Evolutionary conservation across 768 basidiomycete species (phyloP).

Genomic region (Lactifluus piperatus): DNA sequence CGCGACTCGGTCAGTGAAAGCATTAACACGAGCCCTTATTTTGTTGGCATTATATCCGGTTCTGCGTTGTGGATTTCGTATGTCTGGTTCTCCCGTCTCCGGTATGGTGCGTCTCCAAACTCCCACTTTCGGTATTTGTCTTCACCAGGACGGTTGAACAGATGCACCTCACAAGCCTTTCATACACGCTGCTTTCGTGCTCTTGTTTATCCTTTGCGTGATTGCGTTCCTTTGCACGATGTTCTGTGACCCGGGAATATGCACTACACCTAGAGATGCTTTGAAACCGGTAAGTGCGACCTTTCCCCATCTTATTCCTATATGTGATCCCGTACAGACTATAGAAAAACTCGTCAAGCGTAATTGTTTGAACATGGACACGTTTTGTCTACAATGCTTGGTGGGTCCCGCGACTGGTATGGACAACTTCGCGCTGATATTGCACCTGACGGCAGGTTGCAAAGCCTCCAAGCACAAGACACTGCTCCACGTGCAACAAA

Average conservation of each 20-base stretch:
- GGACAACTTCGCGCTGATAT: neutral
- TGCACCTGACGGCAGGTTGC: neutral
- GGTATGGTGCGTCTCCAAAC: neutral
- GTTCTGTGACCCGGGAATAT: constrained; percentile 1
- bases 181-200: neutral
- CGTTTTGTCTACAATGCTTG: constrained; percentile 1
- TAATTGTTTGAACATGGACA: neutral
- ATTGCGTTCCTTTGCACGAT: neutral
- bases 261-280: neutral
- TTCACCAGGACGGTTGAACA: neutral
- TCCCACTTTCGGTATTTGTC: neutral
- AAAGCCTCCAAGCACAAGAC: neutral
- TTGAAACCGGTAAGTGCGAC: neutral
- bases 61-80: neutral
- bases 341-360: neutral
- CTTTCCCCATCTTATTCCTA: neutral
- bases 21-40: neutral
- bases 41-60: neutral
- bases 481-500: constrained; percentile 7
- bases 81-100: constrained; percentile 4
- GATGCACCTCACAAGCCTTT: neutral
- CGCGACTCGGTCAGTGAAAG: neutral
- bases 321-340: neutral
- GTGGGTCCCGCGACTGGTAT: neutral
- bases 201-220: neutral